Evolutionary conservation across 2,329 filamentous ascomycete genomes (phyloP).

Genomic region (Tolypocladium ophioglossoides): DNA sequence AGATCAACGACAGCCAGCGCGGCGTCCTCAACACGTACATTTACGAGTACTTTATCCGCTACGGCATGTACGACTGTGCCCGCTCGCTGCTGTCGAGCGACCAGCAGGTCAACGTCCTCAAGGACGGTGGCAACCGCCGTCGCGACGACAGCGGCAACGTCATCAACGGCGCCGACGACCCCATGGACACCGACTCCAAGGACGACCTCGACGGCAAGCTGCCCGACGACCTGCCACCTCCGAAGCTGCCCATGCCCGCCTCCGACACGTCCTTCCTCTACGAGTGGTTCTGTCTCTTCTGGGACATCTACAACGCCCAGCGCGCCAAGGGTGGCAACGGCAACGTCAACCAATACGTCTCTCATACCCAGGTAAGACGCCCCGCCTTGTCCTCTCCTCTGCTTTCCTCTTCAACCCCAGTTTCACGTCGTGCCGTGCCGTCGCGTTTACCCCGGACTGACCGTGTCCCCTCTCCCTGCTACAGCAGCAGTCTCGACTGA

Average conservation of each 20-base stretch:
- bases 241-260: constrained; percentile 53
- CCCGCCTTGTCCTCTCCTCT: neutral
- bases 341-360: constrained; percentile 64
- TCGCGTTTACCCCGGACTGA: constrained; percentile 1
- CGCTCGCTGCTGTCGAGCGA: constrained; percentile 59
- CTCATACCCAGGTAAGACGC: constrained; percentile 64
- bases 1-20: constrained; percentile 36
- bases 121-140: constrained; percentile 59
- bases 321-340: constrained; percentile 55
- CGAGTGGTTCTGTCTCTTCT: constrained; percentile 96
- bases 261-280: constrained; percentile 77
- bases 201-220: constrained; percentile 65
- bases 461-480: neutral
- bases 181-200: constrained; percentile 76
- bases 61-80: constrained; percentile 75
- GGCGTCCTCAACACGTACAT: constrained; percentile 73
- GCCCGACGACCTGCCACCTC: constrained; percentile 68
- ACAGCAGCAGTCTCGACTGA: constrained; percentile 58
- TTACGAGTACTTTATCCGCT: constrained; percentile 83
- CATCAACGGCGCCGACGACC: constrained; percentile 60
- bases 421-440: neutral
- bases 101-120: constrained; percentile 54
- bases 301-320: constrained; percentile 86
- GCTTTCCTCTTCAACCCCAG: neutral
- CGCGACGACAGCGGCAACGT: constrained; percentile 57